These are phyloP conservation scores for Pelargonium fulgidum DNA, from an alignment of 441 rosid species.

Conservation along the genomic window DNA sequence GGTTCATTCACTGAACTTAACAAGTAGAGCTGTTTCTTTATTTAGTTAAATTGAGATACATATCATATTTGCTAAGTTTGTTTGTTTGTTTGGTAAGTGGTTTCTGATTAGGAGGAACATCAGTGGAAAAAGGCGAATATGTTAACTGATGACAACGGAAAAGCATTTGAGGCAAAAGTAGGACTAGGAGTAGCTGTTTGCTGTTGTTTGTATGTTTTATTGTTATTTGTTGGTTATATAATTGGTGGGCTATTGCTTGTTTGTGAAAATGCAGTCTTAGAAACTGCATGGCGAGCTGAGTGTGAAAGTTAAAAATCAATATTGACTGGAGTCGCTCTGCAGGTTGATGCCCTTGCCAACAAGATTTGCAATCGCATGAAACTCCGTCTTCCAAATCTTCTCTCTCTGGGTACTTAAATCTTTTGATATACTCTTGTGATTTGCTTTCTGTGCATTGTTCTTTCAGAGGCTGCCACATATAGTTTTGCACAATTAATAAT, in stretches of 20 bases:
- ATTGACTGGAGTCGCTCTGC: no score
- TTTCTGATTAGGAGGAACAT: constrained; percentile 8
- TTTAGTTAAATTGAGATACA: not conserved
- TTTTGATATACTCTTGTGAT: constrained; percentile 9
- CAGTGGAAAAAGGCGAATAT: constrained; percentile 15
- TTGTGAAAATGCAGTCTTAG: constrained; percentile 33
- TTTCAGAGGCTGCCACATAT: constrained; percentile 1
- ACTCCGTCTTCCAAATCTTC: constrained; percentile 81
- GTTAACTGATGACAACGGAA: constrained; percentile 31
- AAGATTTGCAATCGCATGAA: constrained; percentile 88
- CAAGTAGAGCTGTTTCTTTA: not conserved
- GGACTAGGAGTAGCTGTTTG: constrained; percentile 8
- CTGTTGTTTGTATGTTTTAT: constrained; percentile 10
- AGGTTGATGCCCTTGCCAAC: constrained; percentile 52
- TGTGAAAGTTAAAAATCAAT: no score
- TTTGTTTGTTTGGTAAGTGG: constrained; percentile 2
- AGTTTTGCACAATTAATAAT: not conserved
- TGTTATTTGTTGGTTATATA: constrained; percentile 11
- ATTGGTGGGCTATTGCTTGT: constrained; percentile 15
- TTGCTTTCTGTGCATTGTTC: constrained; percentile 5
- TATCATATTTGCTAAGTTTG: not conserved
- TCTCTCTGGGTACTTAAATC: constrained; percentile 71
- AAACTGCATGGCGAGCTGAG: no score
- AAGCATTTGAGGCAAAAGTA: constrained; percentile 34
- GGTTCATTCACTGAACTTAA: not conserved